Percentiles rank a stretch among this genome's conserved stretches.
Evolutionary conservation across 768 basidiomycete genomes (phyloP).

Genomic region (Lactarius pseudohatsudake): DNA sequence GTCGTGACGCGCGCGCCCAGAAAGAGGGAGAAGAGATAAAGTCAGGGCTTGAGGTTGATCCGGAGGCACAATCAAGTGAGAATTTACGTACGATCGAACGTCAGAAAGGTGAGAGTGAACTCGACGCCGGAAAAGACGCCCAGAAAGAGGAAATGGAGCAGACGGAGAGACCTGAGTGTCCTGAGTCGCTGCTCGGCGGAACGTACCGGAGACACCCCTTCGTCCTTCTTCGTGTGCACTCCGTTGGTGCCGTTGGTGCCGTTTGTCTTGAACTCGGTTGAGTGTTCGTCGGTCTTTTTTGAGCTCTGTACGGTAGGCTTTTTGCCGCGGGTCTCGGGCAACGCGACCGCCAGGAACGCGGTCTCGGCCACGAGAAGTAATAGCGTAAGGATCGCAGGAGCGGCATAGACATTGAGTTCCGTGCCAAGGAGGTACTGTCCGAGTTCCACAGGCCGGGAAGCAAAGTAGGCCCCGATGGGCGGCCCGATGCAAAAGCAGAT

Average conservation of each 20-base stretch:
- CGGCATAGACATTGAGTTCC: constrained; percentile 86
- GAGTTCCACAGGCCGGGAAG: constrained; percentile 73
- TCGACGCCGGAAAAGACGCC: constrained; percentile 93
- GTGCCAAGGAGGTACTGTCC: constrained; percentile 51
- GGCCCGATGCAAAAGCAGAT: constrained; percentile 93
- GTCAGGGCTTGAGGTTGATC: no score
- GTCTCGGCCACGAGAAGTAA: constrained; percentile 79
- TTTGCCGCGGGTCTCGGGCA: constrained; percentile 81
- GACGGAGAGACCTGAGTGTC: constrained; percentile 58
- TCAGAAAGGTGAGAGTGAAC: constrained; percentile 95
- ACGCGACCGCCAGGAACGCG: constrained; percentile 62
- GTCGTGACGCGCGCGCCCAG: constrained; percentile 2
- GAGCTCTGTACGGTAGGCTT: constrained; percentile 4
- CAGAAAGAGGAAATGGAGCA: constrained; percentile 82
- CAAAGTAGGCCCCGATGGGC: constrained; percentile 94
- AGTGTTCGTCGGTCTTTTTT: constrained; percentile 29
- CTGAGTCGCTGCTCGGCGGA: constrained; percentile 50
- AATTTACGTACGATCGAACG: constrained; percentile 70
- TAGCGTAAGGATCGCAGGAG: constrained; percentile 83
- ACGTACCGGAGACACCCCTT: constrained; percentile 21
- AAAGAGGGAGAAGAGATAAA: background rate
- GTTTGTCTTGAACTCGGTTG: background rate
- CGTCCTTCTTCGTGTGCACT: constrained; percentile 7
- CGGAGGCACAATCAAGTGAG: background rate
- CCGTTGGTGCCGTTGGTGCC: constrained; percentile 14